phyloP scores from a whole-genome alignment of 2,329 filamentous ascomycete species.

The Fonsecaea pedrosoi region DNA sequence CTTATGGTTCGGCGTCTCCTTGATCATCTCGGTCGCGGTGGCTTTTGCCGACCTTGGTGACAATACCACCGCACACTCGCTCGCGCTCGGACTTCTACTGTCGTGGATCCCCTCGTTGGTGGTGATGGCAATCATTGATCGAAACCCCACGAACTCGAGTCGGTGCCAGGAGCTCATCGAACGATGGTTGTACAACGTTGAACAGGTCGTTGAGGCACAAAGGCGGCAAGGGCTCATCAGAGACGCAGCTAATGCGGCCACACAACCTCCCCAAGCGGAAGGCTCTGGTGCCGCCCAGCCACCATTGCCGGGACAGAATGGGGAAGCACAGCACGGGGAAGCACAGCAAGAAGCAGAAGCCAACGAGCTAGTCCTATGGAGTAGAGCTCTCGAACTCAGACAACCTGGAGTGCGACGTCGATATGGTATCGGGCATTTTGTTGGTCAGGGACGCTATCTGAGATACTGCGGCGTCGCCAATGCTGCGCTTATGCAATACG shows the following conservation, averaged over 20 bases:
- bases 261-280: neutral
- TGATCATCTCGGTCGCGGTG: neutral
- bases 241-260: neutral
- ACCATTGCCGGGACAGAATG: neutral
- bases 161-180: neutral
- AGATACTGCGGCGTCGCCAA: neutral
- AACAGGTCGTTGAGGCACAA: neutral
- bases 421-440: neutral
- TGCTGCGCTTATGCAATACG: neutral
- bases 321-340: neutral
- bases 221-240: neutral
- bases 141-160: neutral
- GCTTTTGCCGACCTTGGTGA: neutral
- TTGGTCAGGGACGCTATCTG: neutral
- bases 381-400: neutral
- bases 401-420: neutral
- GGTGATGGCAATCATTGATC: neutral
- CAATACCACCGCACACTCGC: neutral
- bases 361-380: neutral
- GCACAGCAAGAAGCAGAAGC: neutral
- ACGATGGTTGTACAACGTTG: neutral
- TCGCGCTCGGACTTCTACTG: neutral
- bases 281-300: too few species aligned
- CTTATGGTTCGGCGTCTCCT: neutral
- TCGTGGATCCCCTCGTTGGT: neutral